Conservation (phyloP, 2,329 filamentous ascomycete species). For the Penicillium sp. region DNA sequence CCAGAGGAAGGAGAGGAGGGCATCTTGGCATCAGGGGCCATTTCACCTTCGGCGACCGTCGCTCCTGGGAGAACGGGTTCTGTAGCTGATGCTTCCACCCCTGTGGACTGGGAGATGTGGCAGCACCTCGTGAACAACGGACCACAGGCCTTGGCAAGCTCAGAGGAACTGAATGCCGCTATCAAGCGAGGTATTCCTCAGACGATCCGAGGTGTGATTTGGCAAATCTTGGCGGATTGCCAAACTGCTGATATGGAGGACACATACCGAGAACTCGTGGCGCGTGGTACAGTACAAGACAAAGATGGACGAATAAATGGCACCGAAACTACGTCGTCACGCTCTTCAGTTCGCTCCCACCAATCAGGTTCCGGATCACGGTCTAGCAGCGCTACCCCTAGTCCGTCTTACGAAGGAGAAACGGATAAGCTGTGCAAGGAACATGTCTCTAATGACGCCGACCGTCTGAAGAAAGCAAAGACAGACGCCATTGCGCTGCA, state of each 20-base stretch:
- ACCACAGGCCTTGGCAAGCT: conserved; percentile 81
- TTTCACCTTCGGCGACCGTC: conserved; percentile 30
- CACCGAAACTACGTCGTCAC: conserved; percentile 68
- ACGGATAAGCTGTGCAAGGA: conserved; percentile 64
- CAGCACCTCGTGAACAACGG: conserved; percentile 94
- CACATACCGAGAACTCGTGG: conserved; percentile 79
- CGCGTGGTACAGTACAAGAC: conserved; percentile 78
- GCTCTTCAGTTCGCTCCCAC: conserved; percentile 81
- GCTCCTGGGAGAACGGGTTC: conserved; percentile 59
- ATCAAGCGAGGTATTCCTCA: conserved; percentile 92
- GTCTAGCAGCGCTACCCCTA: conserved; percentile 52
- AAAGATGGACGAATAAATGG: conserved; percentile 59
- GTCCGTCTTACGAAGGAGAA: conserved; percentile 60
- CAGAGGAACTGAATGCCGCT: conserved; percentile 83
- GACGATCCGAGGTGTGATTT: conserved; percentile 95
- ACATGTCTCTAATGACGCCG: conserved; percentile 62
- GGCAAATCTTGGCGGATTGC: conserved; percentile 95
- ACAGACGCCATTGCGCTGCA: conserved; percentile 70
- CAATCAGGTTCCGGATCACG: conserved; percentile 62
- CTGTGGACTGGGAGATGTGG: conserved; percentile 99
- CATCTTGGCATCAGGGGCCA: conserved; percentile 25
- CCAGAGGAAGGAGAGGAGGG: conserved; percentile 47
- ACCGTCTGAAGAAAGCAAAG: conserved; percentile 74
- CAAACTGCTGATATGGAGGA: conserved; percentile 87
- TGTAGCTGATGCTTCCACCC: conserved; percentile 65